phyloP scores from a whole-genome alignment of 495 filamentous ascomycete species.

The Xylaria castorea region DNA sequence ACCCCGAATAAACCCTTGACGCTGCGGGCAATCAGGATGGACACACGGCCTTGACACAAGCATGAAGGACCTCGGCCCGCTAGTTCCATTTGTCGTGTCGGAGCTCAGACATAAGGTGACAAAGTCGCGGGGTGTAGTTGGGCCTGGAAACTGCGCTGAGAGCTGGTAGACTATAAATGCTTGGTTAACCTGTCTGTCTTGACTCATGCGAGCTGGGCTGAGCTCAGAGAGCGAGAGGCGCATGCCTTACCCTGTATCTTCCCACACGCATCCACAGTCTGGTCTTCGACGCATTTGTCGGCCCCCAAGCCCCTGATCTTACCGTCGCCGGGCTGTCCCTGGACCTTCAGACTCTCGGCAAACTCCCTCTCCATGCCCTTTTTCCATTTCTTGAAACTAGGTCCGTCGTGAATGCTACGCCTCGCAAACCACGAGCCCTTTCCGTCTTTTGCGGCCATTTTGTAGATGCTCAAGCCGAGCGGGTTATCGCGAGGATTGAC shows the following conservation, averaged over 20 bases:
- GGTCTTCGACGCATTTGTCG: constrained; percentile 71
- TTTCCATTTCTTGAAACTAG: constrained; percentile 74
- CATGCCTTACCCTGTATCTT: constrained; percentile 60
- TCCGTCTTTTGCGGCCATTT: constrained; percentile 77
- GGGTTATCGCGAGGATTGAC: constrained; percentile 75
- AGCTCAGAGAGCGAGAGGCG: neutral
- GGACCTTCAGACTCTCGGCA: constrained; percentile 65
- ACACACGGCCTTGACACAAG: constrained; percentile 83
- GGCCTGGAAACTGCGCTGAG: constrained; percentile 88
- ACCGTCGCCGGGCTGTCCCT: constrained; percentile 67
- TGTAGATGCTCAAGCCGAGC: constrained; percentile 78
- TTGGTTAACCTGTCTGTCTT: constrained; percentile 16
- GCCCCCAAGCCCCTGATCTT: constrained; percentile 84
- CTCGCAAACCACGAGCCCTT: constrained; percentile 90
- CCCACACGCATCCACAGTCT: constrained; percentile 60
- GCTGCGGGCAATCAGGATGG: constrained; percentile 73
- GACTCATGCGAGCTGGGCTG: neutral
- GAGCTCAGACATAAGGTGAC: constrained; percentile 74
- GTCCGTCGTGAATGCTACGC: constrained; percentile 74
- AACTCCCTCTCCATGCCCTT: constrained; percentile 66
- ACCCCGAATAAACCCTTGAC: constrained; percentile 77
- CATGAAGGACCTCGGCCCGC: constrained; percentile 69
- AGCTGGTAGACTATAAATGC: constrained; percentile 73
- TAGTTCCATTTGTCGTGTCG: constrained; percentile 36
- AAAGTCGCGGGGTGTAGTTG: constrained; percentile 87